phyloP scores from a whole-genome alignment of 257 asterid species.

The Jasminum sambac region DNA sequence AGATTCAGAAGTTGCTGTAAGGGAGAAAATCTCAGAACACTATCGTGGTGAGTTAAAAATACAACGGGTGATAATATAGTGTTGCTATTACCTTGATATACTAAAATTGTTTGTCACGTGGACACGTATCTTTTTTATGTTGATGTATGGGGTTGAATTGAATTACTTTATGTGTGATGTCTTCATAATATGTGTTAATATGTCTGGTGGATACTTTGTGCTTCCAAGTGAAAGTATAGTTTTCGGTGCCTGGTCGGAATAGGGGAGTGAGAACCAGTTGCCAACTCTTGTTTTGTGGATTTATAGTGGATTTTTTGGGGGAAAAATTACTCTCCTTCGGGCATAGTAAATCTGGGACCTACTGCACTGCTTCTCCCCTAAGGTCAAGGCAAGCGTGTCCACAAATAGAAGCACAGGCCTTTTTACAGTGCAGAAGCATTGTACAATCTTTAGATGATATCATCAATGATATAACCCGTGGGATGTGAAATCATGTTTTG shows the following conservation, averaged over 20 bases:
- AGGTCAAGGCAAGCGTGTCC: conserved; percentile 11
- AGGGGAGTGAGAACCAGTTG: conserved; percentile 20
- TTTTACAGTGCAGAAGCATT: not conserved
- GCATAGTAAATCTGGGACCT: conserved; percentile 17
- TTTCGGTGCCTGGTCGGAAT: not conserved
- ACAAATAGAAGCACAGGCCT: not conserved
- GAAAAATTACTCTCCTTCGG: not conserved
- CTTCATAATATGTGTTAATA: not conserved
- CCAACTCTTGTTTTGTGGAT: not conserved
- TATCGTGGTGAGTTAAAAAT: conserved; percentile 59
- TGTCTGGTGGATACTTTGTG: conserved; percentile 4
- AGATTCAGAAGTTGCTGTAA: conserved; percentile 49
- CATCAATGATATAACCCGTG: not conserved
- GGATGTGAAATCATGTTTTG: not conserved
- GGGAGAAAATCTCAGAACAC: conserved; percentile 40
- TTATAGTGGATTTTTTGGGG: not conserved
- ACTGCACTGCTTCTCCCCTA: not conserved
- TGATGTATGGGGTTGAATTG: not conserved
- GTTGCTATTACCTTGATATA: conserved; percentile 15
- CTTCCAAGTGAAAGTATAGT: not conserved
- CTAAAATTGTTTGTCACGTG: conserved; percentile 17
- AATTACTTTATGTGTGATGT: not conserved
- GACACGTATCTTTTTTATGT: not conserved
- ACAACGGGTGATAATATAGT: conserved; percentile 16
- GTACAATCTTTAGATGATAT: not conserved